A percentile compares a stretch with the other conserved stretches of the same genome.
Conservation (phyloP, 352 stramenopile species). For the Phytopythium chamaehyphon region DNA sequence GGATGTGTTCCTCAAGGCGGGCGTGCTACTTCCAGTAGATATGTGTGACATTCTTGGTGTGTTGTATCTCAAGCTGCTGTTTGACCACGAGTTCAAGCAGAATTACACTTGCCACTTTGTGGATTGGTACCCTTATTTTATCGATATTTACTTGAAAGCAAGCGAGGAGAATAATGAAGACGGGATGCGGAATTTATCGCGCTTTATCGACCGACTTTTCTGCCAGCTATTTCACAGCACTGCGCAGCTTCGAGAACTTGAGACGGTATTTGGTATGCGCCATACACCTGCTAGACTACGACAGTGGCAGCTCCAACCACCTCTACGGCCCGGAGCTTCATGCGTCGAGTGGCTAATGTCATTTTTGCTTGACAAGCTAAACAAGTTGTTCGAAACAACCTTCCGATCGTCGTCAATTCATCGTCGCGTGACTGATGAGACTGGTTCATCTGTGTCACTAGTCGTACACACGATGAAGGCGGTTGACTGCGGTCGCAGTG, state of each 20-base stretch:
- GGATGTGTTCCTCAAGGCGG: slow-evolving; percentile 69
- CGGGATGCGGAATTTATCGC: slow-evolving; percentile 67
- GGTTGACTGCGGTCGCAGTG: slow-evolving; percentile 57
- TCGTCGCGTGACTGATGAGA: neutral
- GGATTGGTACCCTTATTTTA: slow-evolving; percentile 77
- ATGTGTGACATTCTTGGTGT: slow-evolving; percentile 75
- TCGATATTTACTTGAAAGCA: slow-evolving; percentile 59
- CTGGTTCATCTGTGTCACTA: slow-evolving; percentile 1
- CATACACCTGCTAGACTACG: neutral
- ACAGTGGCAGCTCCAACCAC: neutral
- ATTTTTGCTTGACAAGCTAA: slow-evolving; percentile 63
- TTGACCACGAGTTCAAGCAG: slow-evolving; percentile 79
- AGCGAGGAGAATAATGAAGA: slow-evolving; percentile 74
- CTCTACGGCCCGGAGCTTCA: slow-evolving; percentile 12
- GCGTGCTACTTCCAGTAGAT: slow-evolving; percentile 65
- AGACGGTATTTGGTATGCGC: slow-evolving; percentile 31
- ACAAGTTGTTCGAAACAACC: slow-evolving; percentile 55
- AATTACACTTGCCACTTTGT: slow-evolving; percentile 81
- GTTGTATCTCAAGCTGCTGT: slow-evolving; percentile 77
- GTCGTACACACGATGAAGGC: slow-evolving; percentile 42
- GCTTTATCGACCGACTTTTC: slow-evolving; percentile 82
- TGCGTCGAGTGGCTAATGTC: slow-evolving; percentile 65
- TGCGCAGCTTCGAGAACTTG: slow-evolving; percentile 64
- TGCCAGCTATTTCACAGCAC: slow-evolving; percentile 85
- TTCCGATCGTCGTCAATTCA: slow-evolving; percentile 54